Conservation (phyloP, 768 basidiomycete species). For the Termitomyces sp. region DNA sequence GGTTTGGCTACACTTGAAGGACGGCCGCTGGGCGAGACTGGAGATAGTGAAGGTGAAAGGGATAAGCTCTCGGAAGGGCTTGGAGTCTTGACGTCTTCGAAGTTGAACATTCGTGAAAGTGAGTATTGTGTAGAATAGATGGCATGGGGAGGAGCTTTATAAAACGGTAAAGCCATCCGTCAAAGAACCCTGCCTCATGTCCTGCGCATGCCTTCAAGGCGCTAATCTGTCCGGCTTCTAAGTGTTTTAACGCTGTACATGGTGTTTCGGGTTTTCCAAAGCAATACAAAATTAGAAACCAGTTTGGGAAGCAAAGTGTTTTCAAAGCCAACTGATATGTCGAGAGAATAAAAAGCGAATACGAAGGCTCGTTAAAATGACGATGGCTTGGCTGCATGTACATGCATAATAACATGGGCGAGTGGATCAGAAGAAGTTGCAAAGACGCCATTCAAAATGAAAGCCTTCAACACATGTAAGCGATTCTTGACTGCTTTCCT, state of each 20-base stretch:
- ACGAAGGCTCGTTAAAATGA: too few relatives aligned
- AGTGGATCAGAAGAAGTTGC: too few relatives aligned
- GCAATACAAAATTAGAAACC: too few relatives aligned
- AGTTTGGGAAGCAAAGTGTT: too few relatives aligned
- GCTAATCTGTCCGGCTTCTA: background rate
- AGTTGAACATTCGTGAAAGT: background rate
- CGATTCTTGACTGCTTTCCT: too few relatives aligned
- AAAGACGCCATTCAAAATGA: too few relatives aligned
- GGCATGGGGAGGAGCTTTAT: background rate
- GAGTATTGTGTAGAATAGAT: background rate
- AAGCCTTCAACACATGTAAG: too few relatives aligned
- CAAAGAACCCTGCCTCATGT: background rate
- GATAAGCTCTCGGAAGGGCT: background rate
- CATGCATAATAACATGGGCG: too few relatives aligned
- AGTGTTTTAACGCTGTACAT: background rate
- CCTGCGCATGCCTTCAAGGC: background rate
- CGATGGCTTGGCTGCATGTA: too few relatives aligned
- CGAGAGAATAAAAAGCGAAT: too few relatives aligned
- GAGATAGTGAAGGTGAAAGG: background rate
- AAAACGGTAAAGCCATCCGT: background rate
- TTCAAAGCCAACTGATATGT: too few relatives aligned
- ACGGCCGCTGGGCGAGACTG: background rate
- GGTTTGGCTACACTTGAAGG: background rate
- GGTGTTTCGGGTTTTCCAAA: background rate
- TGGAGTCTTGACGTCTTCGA: too few relatives aligned